Percentiles rank a stretch among this genome's conserved stretches.
phyloP scores from a whole-genome alignment of 352 stramenopile species.

The Globisporangium parvum region DNA sequence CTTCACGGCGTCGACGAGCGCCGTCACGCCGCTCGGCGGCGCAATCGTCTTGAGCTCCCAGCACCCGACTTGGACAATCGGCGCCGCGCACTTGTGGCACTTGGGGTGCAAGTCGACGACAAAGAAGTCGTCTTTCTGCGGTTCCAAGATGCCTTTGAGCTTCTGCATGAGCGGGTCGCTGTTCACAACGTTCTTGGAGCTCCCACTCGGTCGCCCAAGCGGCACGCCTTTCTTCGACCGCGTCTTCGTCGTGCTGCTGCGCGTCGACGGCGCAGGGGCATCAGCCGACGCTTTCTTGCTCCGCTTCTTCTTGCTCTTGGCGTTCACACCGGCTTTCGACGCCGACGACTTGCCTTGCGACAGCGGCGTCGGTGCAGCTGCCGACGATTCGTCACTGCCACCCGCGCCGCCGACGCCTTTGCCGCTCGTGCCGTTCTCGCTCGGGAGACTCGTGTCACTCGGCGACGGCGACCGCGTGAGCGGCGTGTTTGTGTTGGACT shows the following conservation, averaged over 20 bases:
- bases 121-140: constrained; percentile 99
- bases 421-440: constrained; percentile 31
- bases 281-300: constrained; percentile 71
- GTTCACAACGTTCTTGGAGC: constrained; percentile 74
- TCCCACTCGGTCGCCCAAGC: constrained; percentile 31
- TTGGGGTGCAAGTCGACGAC: constrained; percentile 93
- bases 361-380: constrained; percentile 1
- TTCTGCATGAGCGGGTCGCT: constrained; percentile 96
- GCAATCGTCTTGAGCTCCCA: constrained; percentile 76
- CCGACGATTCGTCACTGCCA: background rate
- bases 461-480: constrained; percentile 43
- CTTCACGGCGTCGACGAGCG: constrained; percentile 76
- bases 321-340: constrained; percentile 15
- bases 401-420: background rate
- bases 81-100: constrained; percentile 84
- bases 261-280: constrained; percentile 37
- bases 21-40: constrained; percentile 53
- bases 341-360: constrained; percentile 13
- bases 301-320: constrained; percentile 72
- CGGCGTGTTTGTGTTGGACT: constrained; percentile 37
- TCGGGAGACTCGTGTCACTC: constrained; percentile 25
- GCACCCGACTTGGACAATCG: constrained; percentile 83
- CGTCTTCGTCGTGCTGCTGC: constrained; percentile 61
- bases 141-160: constrained; percentile 95
- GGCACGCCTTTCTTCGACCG: constrained; percentile 57